phyloP scores from a whole-genome alignment of 306 rosid genomes.

The Trifolium pratense region DNA sequence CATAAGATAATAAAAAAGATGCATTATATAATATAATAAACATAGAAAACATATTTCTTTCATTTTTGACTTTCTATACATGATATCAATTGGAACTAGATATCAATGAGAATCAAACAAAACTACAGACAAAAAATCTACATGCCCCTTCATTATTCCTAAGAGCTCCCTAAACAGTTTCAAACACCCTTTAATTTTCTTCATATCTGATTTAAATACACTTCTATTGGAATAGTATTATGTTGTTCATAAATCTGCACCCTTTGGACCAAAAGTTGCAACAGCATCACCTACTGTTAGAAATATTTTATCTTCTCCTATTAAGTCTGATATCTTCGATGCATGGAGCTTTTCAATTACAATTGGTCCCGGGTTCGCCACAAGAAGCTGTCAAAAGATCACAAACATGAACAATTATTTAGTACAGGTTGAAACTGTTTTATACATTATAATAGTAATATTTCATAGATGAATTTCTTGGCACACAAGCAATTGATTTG shows the following conservation, averaged over 20 bases:
- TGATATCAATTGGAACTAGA: not conserved
- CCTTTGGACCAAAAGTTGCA: constrained; percentile 47
- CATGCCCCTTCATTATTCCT: not conserved
- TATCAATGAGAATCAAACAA: constrained; percentile 3
- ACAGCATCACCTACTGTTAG: constrained; percentile 74
- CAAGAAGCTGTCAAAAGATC: constrained; percentile 50
- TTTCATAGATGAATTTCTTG: not conserved
- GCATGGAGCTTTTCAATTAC: constrained; percentile 77
- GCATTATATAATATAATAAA: not conserved
- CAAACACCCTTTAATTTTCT: constrained; percentile 17
- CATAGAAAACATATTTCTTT: not conserved
- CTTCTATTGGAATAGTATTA: not conserved
- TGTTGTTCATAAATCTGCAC: constrained; percentile 30
- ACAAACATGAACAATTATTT: constrained; percentile 7
- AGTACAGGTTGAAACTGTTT: not conserved
- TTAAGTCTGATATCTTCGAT: constrained; percentile 51
- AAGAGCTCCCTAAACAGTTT: constrained; percentile 3
- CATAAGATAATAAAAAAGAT: not conserved
- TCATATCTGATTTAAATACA: not conserved
- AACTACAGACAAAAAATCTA: not conserved
- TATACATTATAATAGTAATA: not conserved
- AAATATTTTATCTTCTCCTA: constrained; percentile 73
- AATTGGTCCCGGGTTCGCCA: constrained; percentile 80
- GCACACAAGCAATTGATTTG: no score
- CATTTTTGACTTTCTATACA: not conserved